Base-by-base conservation (phyloP, 768 basidiomycete species). In the Lactarius vividus region DNA sequence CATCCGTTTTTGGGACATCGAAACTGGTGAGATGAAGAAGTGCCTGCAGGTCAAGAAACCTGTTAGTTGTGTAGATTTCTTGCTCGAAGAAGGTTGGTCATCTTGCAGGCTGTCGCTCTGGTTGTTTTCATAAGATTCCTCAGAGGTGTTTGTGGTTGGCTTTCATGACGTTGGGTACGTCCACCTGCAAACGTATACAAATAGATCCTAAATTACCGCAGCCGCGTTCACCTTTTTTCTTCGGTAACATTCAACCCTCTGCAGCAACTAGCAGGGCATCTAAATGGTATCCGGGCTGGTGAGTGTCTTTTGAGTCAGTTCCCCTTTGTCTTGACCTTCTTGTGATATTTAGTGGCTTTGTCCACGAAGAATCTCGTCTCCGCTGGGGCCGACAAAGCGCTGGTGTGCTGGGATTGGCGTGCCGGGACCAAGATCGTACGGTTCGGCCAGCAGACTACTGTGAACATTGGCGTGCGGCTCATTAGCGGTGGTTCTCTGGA, bases 401-500 rank as follows among this genome's bases (percentile, higher is more conserved):
- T 88, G 26, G 93, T 96, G 16, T 92, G 90, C 71, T 95, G 91
- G 92, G 91, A 94, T 75, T 93, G 91, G 92, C 84, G 93, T 4
- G 82, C 88, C 0, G 94, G 94, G 15, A 88, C 86, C 13, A 96
- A 96, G 80, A 88, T 94, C 57, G 90, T 94, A 42, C 80, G 92
- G 20, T 96, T 95, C 71, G 94, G 94, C 1, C 94, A 96, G 74
- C 93, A 95, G 78, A 96, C 92, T 11, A 96, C 92, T 8, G 85
- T 94, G 70, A 94, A 92, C 72, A 91, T 94, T 59, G 94, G 94
- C 10, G 91, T 96, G 31, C 92, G 94, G 76, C 83, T 96, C 33
- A 84, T 94, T 37, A 83, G 84, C 46, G 82, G 83, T 26, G 77
- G 73, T 13, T 71, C 74, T 29, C 20, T 18, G 28, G 72, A 72